Evolutionary conservation across 371 early-diverging fungal species (phyloP), one percentile per base, ranked within the genome.

Genomic region (Dipsacomyces acuminosporus): DNA sequence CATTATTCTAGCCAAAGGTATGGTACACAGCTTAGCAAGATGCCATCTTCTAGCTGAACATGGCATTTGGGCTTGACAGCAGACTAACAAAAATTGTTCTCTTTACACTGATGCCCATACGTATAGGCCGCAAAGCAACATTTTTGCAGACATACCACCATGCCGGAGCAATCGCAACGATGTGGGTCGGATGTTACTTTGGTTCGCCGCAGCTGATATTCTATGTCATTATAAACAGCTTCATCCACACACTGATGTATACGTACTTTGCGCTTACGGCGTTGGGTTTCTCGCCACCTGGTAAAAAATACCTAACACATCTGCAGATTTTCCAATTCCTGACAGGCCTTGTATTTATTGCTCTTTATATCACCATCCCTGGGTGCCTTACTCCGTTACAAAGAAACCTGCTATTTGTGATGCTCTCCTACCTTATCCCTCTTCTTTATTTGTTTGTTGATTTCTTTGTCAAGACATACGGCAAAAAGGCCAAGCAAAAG

Each of bases 171-270:
- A 67, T 67, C 23, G 50, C 64, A 1, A 67, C 69, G 35, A 67
- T 67, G 69, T 67, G 69, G 69, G 64, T 67, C 8, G 69, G 69
- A n/a, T 67, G 69, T 55, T 67, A 67, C 40, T 62, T 66, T 61
- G 67, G 67, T 20, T 66, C 67, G 18, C 67, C 67, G 0, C 67
- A 66, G 57, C 59, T 67, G 24, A 62, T 67, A 34, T 58, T 62
- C 18, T 62, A 58, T 8, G 90, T 89, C 34, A 72, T 89, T 38
- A 85, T 89, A 77, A 93, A 91, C 78, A 89, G 89, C 9, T 86
- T 91, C 58, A 87, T 93, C 47, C 94, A 93, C 73, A 85, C 91
- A 41, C 69, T 92, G 67, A 93, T 93, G 92, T 93, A 93, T 75
- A 69, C 77, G 42, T 92, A 92, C 78, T 93, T 90, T 59, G 82